A percentile compares a stretch with the other conserved stretches of the same genome.
phyloP scores from a whole-genome alignment of 805 yeast species.

The Brettanomyces naardenensis region DNA sequence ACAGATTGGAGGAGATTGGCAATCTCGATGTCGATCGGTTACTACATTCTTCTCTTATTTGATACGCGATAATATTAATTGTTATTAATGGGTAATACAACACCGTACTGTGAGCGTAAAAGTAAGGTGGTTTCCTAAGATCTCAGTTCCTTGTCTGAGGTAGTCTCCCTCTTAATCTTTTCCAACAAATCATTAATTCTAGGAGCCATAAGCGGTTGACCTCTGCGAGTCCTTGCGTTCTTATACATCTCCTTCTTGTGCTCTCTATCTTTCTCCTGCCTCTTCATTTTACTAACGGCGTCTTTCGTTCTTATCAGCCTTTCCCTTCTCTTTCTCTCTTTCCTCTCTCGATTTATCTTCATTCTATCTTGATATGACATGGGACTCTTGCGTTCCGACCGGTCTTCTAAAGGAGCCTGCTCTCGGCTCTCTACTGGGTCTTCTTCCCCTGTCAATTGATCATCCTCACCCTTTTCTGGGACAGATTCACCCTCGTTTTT shows the following conservation, averaged over 20 bases:
- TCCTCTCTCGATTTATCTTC: constrained; percentile 39
- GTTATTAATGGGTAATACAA: no score
- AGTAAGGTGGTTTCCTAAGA: background rate
- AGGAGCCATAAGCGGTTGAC: constrained; percentile 92
- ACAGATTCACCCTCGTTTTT: constrained; percentile 60
- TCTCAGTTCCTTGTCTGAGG: background rate
- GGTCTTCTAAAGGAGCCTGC: constrained; percentile 10
- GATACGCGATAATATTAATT: no score
- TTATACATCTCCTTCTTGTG: constrained; percentile 34
- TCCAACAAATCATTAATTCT: constrained; percentile 71
- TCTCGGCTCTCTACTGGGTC: background rate
- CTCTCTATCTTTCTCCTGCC: constrained; percentile 35
- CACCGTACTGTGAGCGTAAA: background rate
- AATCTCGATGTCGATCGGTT: background rate
- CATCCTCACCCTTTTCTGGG: constrained; percentile 28
- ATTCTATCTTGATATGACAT: constrained; percentile 36
- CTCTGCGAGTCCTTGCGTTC: constrained; percentile 51
- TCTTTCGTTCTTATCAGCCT: constrained; percentile 31
- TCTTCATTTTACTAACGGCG: constrained; percentile 25
- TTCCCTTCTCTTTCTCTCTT: constrained; percentile 32
- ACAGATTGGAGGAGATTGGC: background rate
- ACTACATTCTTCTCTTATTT: background rate
- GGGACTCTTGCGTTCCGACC: constrained; percentile 25
- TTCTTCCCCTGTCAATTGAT: constrained; percentile 5
- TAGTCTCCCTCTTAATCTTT: constrained; percentile 45